These are phyloP conservation scores for Coemansia sp. DNA, from an alignment of 192 early-diverging fungal species.

Conservation along the genomic window DNA sequence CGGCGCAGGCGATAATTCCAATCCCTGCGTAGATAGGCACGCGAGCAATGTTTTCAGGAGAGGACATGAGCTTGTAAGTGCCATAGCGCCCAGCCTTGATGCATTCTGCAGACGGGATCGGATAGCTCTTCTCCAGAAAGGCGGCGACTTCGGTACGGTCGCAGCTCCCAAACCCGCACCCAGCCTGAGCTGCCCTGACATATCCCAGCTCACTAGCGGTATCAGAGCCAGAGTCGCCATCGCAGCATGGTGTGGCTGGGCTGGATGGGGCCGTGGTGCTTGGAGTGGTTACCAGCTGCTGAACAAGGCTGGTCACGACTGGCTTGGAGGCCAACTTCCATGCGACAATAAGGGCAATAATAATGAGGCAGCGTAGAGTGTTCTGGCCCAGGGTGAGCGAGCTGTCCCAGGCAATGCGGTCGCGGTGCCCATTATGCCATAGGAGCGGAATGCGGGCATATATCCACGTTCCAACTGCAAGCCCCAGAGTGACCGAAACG, in stretches of 20 bases:
- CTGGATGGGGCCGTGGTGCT: neutral
- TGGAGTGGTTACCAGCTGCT: neutral
- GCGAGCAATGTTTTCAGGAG: conserved; percentile 47
- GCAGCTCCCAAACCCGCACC: neutral
- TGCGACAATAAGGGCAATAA: conserved; percentile 22
- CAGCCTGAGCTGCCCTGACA: neutral
- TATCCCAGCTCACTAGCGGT: neutral
- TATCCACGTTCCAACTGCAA: conserved; percentile 35
- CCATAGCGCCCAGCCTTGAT: conserved; percentile 34
- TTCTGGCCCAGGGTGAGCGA: conserved; percentile 35
- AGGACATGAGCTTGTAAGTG: conserved; percentile 31
- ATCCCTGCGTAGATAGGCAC: conserved; percentile 48
- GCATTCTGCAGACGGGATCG: conserved; percentile 3
- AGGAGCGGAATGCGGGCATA: conserved; percentile 39
- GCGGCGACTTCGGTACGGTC: neutral
- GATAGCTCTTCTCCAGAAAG: conserved; percentile 3
- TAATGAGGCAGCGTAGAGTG: conserved; percentile 24
- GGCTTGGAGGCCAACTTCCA: conserved; percentile 50
- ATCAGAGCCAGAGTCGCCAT: conserved; percentile 2
- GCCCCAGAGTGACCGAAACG: conserved; percentile 37
- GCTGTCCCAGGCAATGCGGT: conserved; percentile 39
- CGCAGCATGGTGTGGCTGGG: neutral
- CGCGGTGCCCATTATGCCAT: conserved; percentile 17
- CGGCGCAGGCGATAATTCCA: conserved; percentile 19
- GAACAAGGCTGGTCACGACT: conserved; percentile 10